Base-by-base conservation (phyloP, 805 yeast genomes). In the Yarrowia sp. region DNA sequence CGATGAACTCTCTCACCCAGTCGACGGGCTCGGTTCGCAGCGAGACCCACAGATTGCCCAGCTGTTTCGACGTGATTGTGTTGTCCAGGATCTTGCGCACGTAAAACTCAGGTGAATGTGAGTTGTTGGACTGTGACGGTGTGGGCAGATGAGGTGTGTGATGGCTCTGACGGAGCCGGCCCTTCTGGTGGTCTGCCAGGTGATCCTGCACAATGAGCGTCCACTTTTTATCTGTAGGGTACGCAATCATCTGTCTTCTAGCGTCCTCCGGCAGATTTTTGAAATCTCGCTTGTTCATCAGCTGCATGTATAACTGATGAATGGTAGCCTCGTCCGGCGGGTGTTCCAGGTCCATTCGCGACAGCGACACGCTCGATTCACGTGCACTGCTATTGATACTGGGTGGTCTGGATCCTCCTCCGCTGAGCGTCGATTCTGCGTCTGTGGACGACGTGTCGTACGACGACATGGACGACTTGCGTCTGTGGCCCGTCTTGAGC, bases 31-130 rank as follows among this genome's bases (percentile, higher is more conserved):
- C 98, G 0, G 98, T 92, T 72, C 98, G 86, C 52, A 94, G 81
- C 58, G 97, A 91, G 7, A 95, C 97, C 90, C 95, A 91, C 66
- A 95, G 82, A 72, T 90, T 90, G 48, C 89, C 91, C 72, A 94
- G 81, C 76, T 93, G 91, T 66, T 85, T 86, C 4, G 86, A 80
- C 0, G 90, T 82, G 67, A 93, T 87, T 41, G 86, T 79, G 73
- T 89, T 89, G 45, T 89, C 87, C 75, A 93, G 83, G 71, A 95
- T 82, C 70, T 84, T 84, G 66, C 89, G 84, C 16, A 94, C 92
- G 77, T 90, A 94, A 73, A 85, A 87, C 71, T 87, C 92, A 1
- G 95, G 97, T 32, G 87, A 83, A 70, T 79, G 76, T 50, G 79
- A 70, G 74, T 72, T 68, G 72, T 67, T 46, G 38, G 68, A 32